Evolutionary conservation across 345 rosid genomes (phyloP).

Genomic region (Anastatica hierochuntica): DNA sequence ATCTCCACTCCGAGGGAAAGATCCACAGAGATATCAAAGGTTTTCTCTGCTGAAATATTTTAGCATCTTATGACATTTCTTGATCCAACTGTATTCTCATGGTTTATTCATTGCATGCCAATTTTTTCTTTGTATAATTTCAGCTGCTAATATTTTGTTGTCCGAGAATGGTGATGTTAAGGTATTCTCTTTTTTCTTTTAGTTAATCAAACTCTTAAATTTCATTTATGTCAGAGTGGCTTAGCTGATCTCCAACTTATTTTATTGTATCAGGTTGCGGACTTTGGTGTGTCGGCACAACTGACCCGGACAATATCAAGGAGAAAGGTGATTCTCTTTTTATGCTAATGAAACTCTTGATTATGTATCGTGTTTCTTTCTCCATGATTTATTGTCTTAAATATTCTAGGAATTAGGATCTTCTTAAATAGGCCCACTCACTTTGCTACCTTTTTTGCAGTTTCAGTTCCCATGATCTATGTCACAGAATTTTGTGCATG

Average conservation of each 20-base stretch:
- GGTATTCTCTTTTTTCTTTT: conserved; percentile 37
- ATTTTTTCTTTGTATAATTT: not conserved
- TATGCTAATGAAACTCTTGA: conserved; percentile 14
- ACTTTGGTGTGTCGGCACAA: conserved; percentile 99
- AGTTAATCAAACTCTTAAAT: not conserved
- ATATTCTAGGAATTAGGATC: not conserved
- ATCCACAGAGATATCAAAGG: conserved; percentile 99
- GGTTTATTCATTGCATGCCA: conserved; percentile 20
- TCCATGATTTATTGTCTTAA: not conserved
- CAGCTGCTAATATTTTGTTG: conserved; percentile 96
- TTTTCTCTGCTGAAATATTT: conserved; percentile 20
- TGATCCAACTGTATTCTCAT: conserved; percentile 8
- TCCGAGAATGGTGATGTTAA: conserved; percentile 96
- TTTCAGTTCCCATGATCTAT: not conserved
- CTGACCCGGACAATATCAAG: conserved; percentile 95
- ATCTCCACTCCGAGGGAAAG: conserved; percentile 88
- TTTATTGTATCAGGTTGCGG: conserved; percentile 72
- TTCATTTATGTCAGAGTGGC: not conserved
- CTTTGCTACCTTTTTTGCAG: not conserved
- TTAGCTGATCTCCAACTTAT: conserved; percentile 17
- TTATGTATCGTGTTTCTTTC: not conserved
- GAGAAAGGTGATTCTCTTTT: conserved; percentile 72
- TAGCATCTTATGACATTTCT: not conserved
- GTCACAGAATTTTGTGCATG: not conserved
- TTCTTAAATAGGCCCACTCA: not conserved